Conservation (phyloP, 805 yeast species). For the Yamadazyma sp. region DNA sequence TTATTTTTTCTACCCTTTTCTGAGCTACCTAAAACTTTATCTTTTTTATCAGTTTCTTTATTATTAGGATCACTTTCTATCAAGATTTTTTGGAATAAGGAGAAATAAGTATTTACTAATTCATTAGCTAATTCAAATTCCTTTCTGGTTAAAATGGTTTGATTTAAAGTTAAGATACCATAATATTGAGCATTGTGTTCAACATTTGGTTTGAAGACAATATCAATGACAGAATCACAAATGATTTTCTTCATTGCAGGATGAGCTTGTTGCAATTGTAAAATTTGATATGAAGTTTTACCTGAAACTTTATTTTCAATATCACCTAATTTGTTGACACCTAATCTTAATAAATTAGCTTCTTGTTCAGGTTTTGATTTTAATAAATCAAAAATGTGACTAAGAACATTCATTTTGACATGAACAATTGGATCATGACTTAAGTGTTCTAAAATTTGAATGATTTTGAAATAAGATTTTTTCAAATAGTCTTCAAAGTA, state of each 20-base stretch:
- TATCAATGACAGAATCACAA: constrained; percentile 76
- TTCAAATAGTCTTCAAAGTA: constrained; percentile 91
- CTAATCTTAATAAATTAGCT: constrained; percentile 80
- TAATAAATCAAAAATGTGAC: constrained; percentile 75
- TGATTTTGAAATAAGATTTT: constrained; percentile 66
- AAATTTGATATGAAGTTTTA: constrained; percentile 75
- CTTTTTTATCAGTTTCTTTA: constrained; percentile 36
- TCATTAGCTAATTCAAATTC: constrained; percentile 82
- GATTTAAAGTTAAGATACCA: constrained; percentile 83
- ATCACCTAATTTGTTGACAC: constrained; percentile 94
- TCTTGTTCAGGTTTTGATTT: constrained; percentile 95
- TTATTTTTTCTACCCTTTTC: constrained; percentile 53
- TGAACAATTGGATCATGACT: constrained; percentile 90
- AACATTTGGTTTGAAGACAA: constrained; percentile 62
- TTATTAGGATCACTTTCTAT: constrained; percentile 56
- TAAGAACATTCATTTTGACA: constrained; percentile 74
- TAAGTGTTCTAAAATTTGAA: constrained; percentile 72
- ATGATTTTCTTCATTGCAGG: constrained; percentile 92
- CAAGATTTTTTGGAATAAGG: constrained; percentile 79
- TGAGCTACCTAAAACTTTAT: constrained; percentile 46
- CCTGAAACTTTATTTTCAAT: constrained; percentile 87
- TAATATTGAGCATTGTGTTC: constrained; percentile 90
- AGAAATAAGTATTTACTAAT: constrained; percentile 79
- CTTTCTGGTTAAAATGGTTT: constrained; percentile 77
- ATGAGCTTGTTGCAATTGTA: constrained; percentile 82